A percentile compares a stretch with the other conserved stretches of the same genome.
Conservation (phyloP, 208 protist genomes). For the Crithidia brevicula region DNA sequence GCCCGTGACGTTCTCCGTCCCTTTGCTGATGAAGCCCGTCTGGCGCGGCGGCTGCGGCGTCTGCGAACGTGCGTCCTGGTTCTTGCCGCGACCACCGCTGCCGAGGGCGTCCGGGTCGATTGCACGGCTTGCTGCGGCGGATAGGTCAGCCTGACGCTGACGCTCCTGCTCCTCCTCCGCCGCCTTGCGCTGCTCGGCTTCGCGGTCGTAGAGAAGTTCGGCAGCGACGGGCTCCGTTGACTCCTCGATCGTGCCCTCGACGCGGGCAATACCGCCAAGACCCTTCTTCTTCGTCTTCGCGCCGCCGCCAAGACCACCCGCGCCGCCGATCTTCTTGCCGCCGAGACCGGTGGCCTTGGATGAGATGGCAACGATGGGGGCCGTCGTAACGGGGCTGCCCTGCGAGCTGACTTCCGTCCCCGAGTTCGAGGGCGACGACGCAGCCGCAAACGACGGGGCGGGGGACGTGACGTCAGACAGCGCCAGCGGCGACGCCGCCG, state of each 20-base stretch:
- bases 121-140: conserved; percentile 28
- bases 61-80: neutral
- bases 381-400: conserved; percentile 36
- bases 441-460: conserved; percentile 2
- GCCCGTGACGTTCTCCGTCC: conserved; percentile 31
- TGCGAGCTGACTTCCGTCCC: conserved; percentile 12
- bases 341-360: conserved; percentile 27
- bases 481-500: conserved; percentile 2
- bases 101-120: conserved; percentile 28
- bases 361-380: conserved; percentile 38
- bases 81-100: neutral
- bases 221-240: conserved; percentile 56
- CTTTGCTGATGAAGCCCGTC: conserved; percentile 34
- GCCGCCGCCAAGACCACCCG: conserved; percentile 11
- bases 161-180: conserved; percentile 42
- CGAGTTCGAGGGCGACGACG: conserved; percentile 14
- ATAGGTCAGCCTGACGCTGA: conserved; percentile 29
- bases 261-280: conserved; percentile 51
- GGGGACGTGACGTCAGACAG: conserved; percentile 5
- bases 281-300: conserved; percentile 54
- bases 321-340: conserved; percentile 24
- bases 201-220: conserved; percentile 54
- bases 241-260: conserved; percentile 59
- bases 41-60: conserved; percentile 23
- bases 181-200: conserved; percentile 33